A percentile compares a stretch with the other conserved stretches of the same genome.
These are phyloP conservation scores for Nicotiana benthamiana DNA, from an alignment of 257 asterid species.

Conservation along the genomic window DNA sequence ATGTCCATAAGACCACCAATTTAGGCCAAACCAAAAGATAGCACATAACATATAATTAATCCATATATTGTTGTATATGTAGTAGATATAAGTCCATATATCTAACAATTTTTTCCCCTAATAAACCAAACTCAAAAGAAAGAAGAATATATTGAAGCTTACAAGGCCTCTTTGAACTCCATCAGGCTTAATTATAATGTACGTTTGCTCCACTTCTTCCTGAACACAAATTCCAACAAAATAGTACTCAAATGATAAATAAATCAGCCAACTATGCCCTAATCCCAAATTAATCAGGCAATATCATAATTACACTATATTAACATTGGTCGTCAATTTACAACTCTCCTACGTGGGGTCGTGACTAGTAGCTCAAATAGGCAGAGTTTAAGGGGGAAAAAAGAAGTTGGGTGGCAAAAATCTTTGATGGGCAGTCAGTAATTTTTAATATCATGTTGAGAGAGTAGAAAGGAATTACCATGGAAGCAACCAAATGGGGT, in stretches of 20 bases:
- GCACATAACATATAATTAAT: no score
- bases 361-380: no score
- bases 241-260: neutral
- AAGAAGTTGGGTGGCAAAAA: neutral
- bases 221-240: constrained; percentile 9
- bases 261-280: neutral
- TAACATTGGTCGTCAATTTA: neutral
- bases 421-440: neutral
- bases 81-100: no score
- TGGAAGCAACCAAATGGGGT: constrained; percentile 71
- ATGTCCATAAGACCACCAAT: no score
- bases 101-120: no score
- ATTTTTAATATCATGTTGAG: neutral
- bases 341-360: no score
- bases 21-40: no score
- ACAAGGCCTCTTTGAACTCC: constrained; percentile 96
- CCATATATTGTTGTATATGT: no score
- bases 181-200: constrained; percentile 89
- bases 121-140: constrained; percentile 1
- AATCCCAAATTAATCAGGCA: neutral
- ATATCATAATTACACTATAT: neutral
- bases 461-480: constrained; percentile 28
- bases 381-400: neutral
- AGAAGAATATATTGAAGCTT: constrained; percentile 26
- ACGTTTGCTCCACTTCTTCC: constrained; percentile 59